A percentile compares a stretch with the other conserved stretches of the same genome.
Evolutionary conservation across 768 basidiomycete genomes (phyloP).

Genomic region (Tylopilus sp.): DNA sequence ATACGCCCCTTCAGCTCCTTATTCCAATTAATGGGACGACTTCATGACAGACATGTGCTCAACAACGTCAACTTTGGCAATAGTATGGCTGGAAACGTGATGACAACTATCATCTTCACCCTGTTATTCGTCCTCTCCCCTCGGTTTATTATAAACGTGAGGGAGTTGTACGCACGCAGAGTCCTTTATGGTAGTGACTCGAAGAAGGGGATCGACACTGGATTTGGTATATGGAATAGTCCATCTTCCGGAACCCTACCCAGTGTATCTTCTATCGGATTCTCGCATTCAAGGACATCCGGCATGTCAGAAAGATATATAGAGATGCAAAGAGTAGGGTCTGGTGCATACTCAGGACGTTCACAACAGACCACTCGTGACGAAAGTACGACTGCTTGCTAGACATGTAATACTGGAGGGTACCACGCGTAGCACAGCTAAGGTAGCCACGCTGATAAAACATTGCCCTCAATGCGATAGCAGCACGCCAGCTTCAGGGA

Average conservation of each 20-base stretch:
- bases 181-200: not conserved
- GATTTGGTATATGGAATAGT: constrained; percentile 10
- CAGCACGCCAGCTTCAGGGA: not conserved
- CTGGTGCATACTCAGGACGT: too few relatives aligned
- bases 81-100: not conserved
- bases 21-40: not conserved
- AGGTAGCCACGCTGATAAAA: not conserved
- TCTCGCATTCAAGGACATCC: not conserved
- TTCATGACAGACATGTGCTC: constrained; percentile 11
- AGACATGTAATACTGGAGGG: not conserved
- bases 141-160: not conserved
- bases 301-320: not conserved
- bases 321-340: constrained; percentile 7
- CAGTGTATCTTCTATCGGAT: not conserved
- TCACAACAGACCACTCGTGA: not conserved
- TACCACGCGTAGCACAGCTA: not conserved
- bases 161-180: not conserved
- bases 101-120: not conserved
- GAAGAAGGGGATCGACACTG: not conserved
- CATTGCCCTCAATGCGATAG: not conserved
- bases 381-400: too few relatives aligned
- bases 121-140: not conserved
- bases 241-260: not conserved
- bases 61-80: constrained; percentile 10
- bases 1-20: not conserved